These are phyloP conservation scores for Ceratocystis variospora DNA, from an alignment of 2,329 filamentous ascomycete species.

Conservation along the genomic window DNA sequence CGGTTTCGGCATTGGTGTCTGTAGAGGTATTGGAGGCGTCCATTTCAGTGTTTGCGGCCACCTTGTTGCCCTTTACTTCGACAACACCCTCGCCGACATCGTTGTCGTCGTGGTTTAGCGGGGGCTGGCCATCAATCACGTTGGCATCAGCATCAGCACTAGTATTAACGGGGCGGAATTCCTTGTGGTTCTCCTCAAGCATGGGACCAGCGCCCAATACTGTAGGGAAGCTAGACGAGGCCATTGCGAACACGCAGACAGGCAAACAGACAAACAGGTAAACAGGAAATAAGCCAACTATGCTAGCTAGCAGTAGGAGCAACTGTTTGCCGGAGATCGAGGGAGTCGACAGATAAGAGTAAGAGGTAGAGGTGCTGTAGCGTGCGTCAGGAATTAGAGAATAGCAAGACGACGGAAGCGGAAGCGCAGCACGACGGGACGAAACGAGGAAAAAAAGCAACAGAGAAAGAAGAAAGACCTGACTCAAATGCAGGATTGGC, in stretches of 20 bases:
- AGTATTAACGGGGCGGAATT: neutral
- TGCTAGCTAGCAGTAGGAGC: no score
- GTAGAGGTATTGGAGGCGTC: neutral
- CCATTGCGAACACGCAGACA: neutral
- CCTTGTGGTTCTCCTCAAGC: neutral
- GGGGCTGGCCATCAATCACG: neutral
- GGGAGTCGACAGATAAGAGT: no score
- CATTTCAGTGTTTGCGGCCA: conserved; percentile 17
- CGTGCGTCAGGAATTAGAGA: neutral
- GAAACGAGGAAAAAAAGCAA: neutral
- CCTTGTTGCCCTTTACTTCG: conserved; percentile 18
- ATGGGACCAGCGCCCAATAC: neutral
- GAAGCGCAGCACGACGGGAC: neutral
- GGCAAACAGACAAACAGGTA: neutral
- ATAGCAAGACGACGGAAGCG: neutral
- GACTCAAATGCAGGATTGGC: neutral
- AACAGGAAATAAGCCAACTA: no score
- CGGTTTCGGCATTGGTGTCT: neutral
- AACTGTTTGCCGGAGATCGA: no score
- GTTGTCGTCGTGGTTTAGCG: conserved; percentile 15
- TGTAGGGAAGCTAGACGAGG: neutral
- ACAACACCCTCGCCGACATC: neutral
- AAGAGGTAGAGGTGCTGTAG: neutral
- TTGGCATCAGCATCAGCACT: neutral
- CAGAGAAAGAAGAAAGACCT: neutral